Conservation (phyloP, 164 flowering plant genomes). For the Akebia trifoliata region DNA sequence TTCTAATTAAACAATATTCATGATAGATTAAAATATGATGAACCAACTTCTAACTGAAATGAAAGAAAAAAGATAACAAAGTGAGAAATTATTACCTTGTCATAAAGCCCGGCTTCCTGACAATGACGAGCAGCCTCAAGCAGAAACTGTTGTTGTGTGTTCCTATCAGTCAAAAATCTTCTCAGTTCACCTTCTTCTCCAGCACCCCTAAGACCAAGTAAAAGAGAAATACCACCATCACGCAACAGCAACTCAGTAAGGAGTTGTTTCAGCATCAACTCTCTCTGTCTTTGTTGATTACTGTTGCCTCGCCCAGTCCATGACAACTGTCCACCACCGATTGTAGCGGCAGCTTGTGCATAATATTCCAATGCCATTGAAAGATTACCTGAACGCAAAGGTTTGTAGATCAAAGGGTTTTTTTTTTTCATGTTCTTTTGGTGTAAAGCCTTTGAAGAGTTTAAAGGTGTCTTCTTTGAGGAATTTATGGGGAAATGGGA, state of each 20-base stretch:
- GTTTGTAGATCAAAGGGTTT: too few species aligned
- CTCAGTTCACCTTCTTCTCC: conserved; percentile 92
- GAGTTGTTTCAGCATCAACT: conserved; percentile 81
- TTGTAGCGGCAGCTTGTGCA: conserved; percentile 93
- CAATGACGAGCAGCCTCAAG: conserved; percentile 92
- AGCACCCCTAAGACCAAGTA: conserved; percentile 83
- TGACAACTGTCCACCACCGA: conserved; percentile 90
- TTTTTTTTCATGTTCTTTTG: too few species aligned
- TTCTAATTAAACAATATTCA: too few species aligned
- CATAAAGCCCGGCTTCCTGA: conserved; percentile 86
- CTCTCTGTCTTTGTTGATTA: conserved; percentile 87
- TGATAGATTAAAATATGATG: background rate
- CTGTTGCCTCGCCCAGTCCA: conserved; percentile 70
- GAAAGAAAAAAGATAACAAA: conserved; percentile 3
- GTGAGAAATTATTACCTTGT: conserved; percentile 50
- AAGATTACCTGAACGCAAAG: conserved; percentile 61
- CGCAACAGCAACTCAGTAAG: conserved; percentile 72
- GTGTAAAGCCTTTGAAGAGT: too few species aligned
- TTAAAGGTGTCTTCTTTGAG: too few species aligned
- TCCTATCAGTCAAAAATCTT: conserved; percentile 61
- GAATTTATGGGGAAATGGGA: too few species aligned
- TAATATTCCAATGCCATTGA: conserved; percentile 78
- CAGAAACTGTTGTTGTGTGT: conserved; percentile 64
- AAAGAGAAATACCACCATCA: conserved; percentile 74
- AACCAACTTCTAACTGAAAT: too few species aligned